Evolutionary conservation across 208 protist genomes (phyloP).

Genomic region (Wallacemonas sp.): DNA sequence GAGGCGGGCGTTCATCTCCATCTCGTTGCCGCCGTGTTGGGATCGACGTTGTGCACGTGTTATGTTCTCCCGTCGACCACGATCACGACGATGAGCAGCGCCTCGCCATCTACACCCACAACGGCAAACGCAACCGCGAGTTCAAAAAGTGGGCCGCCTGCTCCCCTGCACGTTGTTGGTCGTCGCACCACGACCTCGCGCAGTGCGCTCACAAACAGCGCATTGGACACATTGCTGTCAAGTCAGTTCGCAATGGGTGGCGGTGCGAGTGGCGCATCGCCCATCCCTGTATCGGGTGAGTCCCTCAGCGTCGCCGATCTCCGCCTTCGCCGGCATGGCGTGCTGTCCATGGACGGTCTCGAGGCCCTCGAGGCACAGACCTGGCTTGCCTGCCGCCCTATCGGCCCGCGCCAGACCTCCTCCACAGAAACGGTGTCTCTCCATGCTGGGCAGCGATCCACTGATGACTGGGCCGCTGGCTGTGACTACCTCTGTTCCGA

Average conservation of each 20-base stretch:
- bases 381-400: background rate
- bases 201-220: constrained; percentile 10
- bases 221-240: background rate
- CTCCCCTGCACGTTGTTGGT: background rate
- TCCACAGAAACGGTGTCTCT: too few relatives aligned
- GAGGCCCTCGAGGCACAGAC: constrained; percentile 6
- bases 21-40: constrained; percentile 50
- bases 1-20: constrained; percentile 45
- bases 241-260: too few relatives aligned
- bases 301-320: background rate
- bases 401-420: too few relatives aligned
- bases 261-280: background rate
- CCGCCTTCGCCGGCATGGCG: background rate
- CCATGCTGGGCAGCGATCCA: too few relatives aligned
- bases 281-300: background rate
- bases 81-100: background rate
- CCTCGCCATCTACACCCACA: background rate
- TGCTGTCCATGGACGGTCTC: background rate
- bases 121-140: background rate
- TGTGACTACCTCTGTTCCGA: constrained; percentile 23
- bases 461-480: too few relatives aligned
- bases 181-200: constrained; percentile 7
- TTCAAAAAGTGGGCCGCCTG: background rate
- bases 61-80: constrained; percentile 46
- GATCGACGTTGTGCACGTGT: constrained; percentile 35